Evolutionary conservation across 352 stramenopile genomes (phyloP).

Genomic region (Globisporangium polare): DNA sequence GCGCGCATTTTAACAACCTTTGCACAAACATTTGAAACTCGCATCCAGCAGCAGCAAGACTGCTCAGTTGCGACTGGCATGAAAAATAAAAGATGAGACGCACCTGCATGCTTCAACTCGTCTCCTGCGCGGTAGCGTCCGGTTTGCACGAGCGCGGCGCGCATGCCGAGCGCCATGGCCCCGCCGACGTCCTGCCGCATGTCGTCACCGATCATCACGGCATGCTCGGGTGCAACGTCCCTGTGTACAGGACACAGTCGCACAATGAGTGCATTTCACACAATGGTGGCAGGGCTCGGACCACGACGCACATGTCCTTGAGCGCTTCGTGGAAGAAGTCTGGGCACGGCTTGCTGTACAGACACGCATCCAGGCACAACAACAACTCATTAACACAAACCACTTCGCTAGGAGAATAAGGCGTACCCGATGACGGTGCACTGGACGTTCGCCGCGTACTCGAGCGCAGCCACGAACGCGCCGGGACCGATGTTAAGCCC

Average conservation of each 20-base stretch:
- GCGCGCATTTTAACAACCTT: not conserved
- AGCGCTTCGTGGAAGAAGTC: slow-evolving; percentile 48
- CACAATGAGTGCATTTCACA: not conserved
- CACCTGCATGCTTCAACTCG: slow-evolving; percentile 11
- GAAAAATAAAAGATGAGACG: not conserved
- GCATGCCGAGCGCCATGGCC: slow-evolving; percentile 44
- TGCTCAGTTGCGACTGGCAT: not conserved
- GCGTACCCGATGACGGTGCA: slow-evolving; percentile 43
- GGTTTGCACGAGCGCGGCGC: slow-evolving; percentile 38
- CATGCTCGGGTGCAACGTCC: slow-evolving; percentile 23
- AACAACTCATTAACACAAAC: not conserved
- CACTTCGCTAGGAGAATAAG: not conserved
- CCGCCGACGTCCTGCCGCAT: slow-evolving; percentile 44
- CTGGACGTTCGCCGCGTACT: slow-evolving; percentile 39
- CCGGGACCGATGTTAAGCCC: slow-evolving; percentile 49
- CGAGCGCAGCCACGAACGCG: slow-evolving; percentile 49
- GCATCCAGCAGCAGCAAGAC: too few species aligned
- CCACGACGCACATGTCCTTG: slow-evolving; percentile 28
- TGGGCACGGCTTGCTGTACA: slow-evolving; percentile 36
- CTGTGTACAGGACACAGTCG: slow-evolving; percentile 13
- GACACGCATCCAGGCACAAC: too few species aligned
- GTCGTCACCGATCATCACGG: slow-evolving; percentile 61
- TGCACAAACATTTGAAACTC: too few species aligned
- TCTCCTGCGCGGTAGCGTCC: slow-evolving; percentile 47
- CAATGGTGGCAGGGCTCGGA: too few species aligned